Evolutionary conservation across 2,329 filamentous ascomycete genomes (phyloP), one percentile per base, ranked within the genome.

Genomic region (Sporothrix protearum): DNA sequence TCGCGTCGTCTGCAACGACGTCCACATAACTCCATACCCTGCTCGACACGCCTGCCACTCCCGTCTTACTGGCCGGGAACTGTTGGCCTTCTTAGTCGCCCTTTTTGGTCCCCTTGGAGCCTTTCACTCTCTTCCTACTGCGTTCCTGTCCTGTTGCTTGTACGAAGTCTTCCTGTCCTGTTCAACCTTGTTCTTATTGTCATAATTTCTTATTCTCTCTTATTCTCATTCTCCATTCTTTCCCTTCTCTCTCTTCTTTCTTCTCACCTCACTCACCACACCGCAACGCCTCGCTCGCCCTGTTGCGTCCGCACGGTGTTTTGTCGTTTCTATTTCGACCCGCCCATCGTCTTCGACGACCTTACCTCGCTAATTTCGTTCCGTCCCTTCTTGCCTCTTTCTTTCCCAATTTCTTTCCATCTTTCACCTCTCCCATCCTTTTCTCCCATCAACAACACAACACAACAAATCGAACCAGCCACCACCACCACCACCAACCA

Each of bases 21-120:
- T 53, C 49, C 49, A 47, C 42, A 47, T 14, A 47, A 47, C 42
- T 47, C 42, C 42, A 47, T 47, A 47, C 42, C 63, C 63, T 71
- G 45, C 57, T 36, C 47, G n/a, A 66, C 69, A 66, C 59, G 45
- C 47, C 30, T 51, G 55, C 68, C 59, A 63, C 49, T 42, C 66
- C 67, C 67, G 51, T 59, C 67, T 69, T 69, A 59, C 67, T 67
- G 22, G 33, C 51, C 66, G 30, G 67, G 33, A 45, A 67, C 67
- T 33, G 51, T 69, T 57, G 67, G 51, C 14, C 36, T 68, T 68
- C 70, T 71, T 67, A 42, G 22, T 47, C 59, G 59, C 59, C 25
- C 10, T 67, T n/a, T 47, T 42, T 22, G 49, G 45, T 36, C 28
- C 57, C 47, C n/a, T 39, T 45, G 25, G 25, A 19, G 19, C 42